phyloP scores from a whole-genome alignment of 176 grass and related monocot genomes.

The Paspalum vaginatum region DNA sequence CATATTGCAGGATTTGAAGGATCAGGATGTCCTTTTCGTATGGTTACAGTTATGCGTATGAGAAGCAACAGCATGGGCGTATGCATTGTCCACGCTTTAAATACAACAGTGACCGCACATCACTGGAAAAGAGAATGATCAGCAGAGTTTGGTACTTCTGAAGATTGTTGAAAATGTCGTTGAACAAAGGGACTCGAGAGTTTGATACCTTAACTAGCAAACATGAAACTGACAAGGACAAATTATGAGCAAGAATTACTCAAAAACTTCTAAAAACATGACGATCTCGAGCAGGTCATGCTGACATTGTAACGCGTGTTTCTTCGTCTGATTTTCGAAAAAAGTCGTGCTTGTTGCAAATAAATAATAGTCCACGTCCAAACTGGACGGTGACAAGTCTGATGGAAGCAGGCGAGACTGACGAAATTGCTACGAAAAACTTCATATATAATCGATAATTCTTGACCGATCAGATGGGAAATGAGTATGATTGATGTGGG shows the following conservation, averaged over 20 bases:
- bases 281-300: conserved; percentile 19
- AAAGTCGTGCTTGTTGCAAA: neutral
- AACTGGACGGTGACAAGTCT: conserved; percentile 31
- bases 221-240: conserved; percentile 9
- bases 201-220: conserved; percentile 2
- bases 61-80: conserved; percentile 17
- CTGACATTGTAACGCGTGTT: conserved; percentile 3
- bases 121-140: conserved; percentile 18
- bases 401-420: neutral
- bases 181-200: conserved; percentile 1
- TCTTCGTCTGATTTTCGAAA: neutral
- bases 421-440: no score
- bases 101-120: conserved; percentile 38
- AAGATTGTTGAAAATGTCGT: neutral
- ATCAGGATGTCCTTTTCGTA: neutral
- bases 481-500: conserved; percentile 22
- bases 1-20: no score
- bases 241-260: neutral
- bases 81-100: conserved; percentile 17
- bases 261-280: neutral
- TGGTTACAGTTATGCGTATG: conserved; percentile 28
- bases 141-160: conserved; percentile 21
- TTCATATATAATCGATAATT: conserved; percentile 5
- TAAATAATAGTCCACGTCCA: neutral
- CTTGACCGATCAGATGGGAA: conserved; percentile 17